phyloP scores from a whole-genome alignment of 2,329 filamentous ascomycete genomes.

The Berkeleyomyces rouxiae region DNA sequence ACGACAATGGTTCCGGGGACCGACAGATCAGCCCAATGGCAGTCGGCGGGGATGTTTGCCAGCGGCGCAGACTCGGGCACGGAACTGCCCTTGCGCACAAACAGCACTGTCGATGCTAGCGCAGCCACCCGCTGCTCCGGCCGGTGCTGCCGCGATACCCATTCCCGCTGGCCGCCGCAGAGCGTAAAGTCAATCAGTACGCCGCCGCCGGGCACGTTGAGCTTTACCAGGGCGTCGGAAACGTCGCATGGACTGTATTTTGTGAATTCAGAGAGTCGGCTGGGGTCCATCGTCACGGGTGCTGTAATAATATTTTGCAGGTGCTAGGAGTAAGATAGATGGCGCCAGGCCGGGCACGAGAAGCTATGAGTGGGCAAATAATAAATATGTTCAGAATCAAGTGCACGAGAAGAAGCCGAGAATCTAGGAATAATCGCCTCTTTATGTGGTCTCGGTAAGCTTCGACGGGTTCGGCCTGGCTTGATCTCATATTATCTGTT shows the following conservation, averaged over 20 bases:
- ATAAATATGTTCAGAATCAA: no score
- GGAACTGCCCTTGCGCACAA: constrained; percentile 39
- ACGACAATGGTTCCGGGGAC: constrained; percentile 44
- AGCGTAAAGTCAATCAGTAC: constrained; percentile 41
- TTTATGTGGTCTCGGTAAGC: no score
- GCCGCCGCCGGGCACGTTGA: constrained; percentile 49
- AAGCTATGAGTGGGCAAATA: no score
- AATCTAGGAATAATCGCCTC: no score
- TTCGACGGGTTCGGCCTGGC: no score
- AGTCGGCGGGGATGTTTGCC: constrained; percentile 37
- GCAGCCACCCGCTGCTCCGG: constrained; percentile 19
- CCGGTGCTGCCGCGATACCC: not conserved
- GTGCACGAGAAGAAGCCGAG: no score
- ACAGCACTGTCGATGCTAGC: constrained; percentile 44
- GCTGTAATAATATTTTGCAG: not conserved
- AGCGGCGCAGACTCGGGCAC: constrained; percentile 16
- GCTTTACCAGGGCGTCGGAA: constrained; percentile 55
- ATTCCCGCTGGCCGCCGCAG: constrained; percentile 14
- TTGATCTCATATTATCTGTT: not conserved
- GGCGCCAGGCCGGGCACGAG: no score
- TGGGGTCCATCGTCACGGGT: not conserved
- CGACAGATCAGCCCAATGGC: constrained; percentile 53
- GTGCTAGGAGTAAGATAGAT: not conserved
- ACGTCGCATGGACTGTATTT: constrained; percentile 39
- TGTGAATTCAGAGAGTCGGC: constrained; percentile 16